Evolutionary conservation across 805 yeast genomes (phyloP), one percentile per base, ranked within the genome.

Genomic region (Starmerella vaccinii): DNA sequence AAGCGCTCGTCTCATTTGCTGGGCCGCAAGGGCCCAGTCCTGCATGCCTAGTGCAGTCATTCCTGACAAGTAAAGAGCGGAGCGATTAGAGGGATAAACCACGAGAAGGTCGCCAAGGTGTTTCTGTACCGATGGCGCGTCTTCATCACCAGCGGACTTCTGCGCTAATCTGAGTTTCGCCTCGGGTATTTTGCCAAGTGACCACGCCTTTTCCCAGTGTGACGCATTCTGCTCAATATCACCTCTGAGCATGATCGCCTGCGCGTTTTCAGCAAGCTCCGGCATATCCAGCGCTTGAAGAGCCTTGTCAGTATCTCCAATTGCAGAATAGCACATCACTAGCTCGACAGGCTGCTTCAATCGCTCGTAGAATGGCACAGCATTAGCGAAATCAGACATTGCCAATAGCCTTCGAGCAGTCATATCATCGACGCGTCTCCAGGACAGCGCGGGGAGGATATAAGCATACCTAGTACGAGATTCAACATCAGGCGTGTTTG

Each of bases 21-120:
- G 94, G 0, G 95, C 81, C 0, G 97, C 95, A 40, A 84, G 66
- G 22, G 80, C 83, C 68, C 75, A 84, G 58, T 82, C 78, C 7
- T 69, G 73, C 13, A 78, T 65, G 62, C 87, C 95, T 46, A 92
- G 70, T 0, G 94, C 95, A 49, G 89, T 71, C 63, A 95, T 86
- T 5, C 97, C 97, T 62, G 89, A 88, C 60, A 88, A 78, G 63
- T 81, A 90, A 95, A 97, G 88, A 32, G 90, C 83, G 18, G 83
- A 85, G 58, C 76, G 79, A 59, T 76, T 77, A 48, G 86, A 69
- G 9, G 96, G 92, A 63, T 82, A 82, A 24, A 79, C 78, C 21
- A 74, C 69, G 52, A 90, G 70, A 13, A 92, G 81, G 34, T 88
- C 95, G 58, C 77, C 76, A 68, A 87, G 75, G 63, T 87, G 87